Evolutionary conservation across 129 eudicot genomes (phyloP).

Genomic region (Escallonia herrerae): DNA sequence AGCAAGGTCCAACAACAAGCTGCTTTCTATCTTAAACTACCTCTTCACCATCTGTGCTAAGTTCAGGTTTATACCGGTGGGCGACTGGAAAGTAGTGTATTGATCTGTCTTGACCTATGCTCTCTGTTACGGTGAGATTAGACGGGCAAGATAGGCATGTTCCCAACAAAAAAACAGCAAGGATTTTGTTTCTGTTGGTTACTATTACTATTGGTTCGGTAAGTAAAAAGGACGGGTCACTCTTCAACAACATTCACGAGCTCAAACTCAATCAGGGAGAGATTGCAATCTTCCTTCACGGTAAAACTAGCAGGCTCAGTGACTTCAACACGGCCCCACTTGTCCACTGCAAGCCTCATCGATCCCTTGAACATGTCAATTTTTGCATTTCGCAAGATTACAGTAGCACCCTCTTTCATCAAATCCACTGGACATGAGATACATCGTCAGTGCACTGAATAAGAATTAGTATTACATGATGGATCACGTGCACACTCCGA

Average conservation of each 20-base stretch:
- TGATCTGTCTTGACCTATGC: background rate
- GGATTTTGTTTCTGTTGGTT: background rate
- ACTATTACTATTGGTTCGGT: background rate
- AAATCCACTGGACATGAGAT: slow-evolving; percentile 39
- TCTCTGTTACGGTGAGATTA: background rate
- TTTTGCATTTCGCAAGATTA: slow-evolving; percentile 52
- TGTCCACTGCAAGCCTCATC: slow-evolving; percentile 79
- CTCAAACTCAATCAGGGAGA: slow-evolving; percentile 66
- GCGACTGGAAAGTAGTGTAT: background rate
- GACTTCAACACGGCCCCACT: slow-evolving; percentile 56
- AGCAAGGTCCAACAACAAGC: too few relatives aligned
- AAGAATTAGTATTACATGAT: background rate
- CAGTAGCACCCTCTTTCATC: slow-evolving; percentile 52
- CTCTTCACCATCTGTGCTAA: too few relatives aligned
- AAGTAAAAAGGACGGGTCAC: background rate
- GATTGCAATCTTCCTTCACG: slow-evolving; percentile 60
- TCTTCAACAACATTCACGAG: slow-evolving; percentile 36
- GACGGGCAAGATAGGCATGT: background rate
- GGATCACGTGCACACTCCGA: background rate
- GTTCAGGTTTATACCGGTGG: too few relatives aligned
- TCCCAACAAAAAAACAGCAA: background rate
- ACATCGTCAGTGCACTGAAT: slow-evolving; percentile 2
- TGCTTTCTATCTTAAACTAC: too few relatives aligned
- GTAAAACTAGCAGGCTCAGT: slow-evolving; percentile 41
- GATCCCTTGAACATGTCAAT: slow-evolving; percentile 63